Evolutionary conservation across 352 stramenopile genomes (phyloP).

Genomic region (Pythium oligandrum): DNA sequence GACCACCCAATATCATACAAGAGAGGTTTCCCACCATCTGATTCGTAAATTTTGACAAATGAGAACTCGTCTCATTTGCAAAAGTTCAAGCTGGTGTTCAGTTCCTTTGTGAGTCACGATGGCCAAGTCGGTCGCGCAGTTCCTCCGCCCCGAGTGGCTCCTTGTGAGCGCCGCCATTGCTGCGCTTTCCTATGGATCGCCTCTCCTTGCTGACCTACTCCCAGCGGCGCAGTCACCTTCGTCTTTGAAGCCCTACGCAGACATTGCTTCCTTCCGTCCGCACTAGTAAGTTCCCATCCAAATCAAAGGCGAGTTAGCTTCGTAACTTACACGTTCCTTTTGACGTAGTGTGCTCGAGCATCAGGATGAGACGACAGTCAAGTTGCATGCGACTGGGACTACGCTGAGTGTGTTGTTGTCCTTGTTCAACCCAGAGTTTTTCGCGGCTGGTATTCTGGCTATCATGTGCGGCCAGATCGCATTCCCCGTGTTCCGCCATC

Average conservation of each 20-base stretch:
- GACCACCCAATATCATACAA: too few relatives aligned
- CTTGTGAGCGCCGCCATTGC: conserved; percentile 23
- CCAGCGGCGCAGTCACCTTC: conserved; percentile 17
- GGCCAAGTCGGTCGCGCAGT: conserved; percentile 19
- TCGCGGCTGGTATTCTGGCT: conserved; percentile 19
- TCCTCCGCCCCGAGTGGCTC: conserved; percentile 28
- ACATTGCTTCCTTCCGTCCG: conserved; percentile 36
- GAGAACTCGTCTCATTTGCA: too few relatives aligned
- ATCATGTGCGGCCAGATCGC: conserved; percentile 36
- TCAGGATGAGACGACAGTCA: conserved; percentile 39
- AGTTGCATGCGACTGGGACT: conserved; percentile 36
- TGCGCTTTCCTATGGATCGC: conserved; percentile 21
- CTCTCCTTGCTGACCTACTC: conserved; percentile 15
- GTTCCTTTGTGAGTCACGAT: conserved; percentile 4
- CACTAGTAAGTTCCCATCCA: conserved; percentile 29
- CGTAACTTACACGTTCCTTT: too few relatives aligned
- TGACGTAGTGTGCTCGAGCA: conserved; percentile 26
- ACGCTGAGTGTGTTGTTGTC: conserved; percentile 30
- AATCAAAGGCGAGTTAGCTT: too few relatives aligned
- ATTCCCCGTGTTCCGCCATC: conserved; percentile 31
- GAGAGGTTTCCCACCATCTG: too few relatives aligned
- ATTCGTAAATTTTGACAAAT: too few relatives aligned
- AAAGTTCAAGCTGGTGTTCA: too few relatives aligned
- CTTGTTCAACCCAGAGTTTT: conserved; percentile 32
- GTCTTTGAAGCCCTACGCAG: conserved; percentile 28